phyloP scores from a whole-genome alignment of 768 basidiomycete species.

The Trametes maxima region DNA sequence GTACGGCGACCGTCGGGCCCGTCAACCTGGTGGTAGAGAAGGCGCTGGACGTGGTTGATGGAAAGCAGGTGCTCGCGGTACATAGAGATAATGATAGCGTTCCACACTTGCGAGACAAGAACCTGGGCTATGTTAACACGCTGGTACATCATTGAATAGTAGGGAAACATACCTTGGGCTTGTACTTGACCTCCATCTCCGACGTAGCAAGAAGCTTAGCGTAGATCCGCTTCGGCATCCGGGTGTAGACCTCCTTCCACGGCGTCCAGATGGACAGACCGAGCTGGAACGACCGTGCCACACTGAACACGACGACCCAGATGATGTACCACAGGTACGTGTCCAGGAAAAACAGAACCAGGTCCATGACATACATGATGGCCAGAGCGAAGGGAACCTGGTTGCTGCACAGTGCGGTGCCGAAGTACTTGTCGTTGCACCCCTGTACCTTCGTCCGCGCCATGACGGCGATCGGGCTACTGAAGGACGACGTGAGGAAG shows the following conservation, averaged over 20 bases:
- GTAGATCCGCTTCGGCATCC: conserved; percentile 96
- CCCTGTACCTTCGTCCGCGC: conserved; percentile 91
- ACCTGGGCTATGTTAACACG: conserved; percentile 46
- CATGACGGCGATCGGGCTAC: conserved; percentile 95
- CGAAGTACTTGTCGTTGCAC: conserved; percentile 85
- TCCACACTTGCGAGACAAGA: conserved; percentile 98
- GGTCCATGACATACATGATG: conserved; percentile 99
- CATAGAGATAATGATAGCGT: conserved; percentile 99
- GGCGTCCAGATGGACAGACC: conserved; percentile 99
- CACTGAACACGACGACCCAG: conserved; percentile 95
- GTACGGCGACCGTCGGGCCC: conserved; percentile 87
- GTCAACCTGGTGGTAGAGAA: conserved; percentile 97
- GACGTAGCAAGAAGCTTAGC: conserved; percentile 94
- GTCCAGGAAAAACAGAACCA: conserved; percentile 97
- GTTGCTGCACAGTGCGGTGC: conserved; percentile 78
- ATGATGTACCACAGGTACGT: conserved; percentile 99
- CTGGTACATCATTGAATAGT: background rate
- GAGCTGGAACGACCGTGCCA: conserved; percentile 85
- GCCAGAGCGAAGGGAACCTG: conserved; percentile 93
- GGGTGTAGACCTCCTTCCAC: conserved; percentile 96
- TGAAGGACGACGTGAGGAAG: conserved; percentile 97
- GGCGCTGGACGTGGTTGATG: conserved; percentile 96
- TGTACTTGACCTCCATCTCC: conserved; percentile 99
- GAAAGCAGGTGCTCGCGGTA: conserved; percentile 97
- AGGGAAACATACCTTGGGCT: conserved; percentile 74